phyloP scores from a whole-genome alignment of 331 rosid species.

The Erythrophleum ivorense region DNA sequence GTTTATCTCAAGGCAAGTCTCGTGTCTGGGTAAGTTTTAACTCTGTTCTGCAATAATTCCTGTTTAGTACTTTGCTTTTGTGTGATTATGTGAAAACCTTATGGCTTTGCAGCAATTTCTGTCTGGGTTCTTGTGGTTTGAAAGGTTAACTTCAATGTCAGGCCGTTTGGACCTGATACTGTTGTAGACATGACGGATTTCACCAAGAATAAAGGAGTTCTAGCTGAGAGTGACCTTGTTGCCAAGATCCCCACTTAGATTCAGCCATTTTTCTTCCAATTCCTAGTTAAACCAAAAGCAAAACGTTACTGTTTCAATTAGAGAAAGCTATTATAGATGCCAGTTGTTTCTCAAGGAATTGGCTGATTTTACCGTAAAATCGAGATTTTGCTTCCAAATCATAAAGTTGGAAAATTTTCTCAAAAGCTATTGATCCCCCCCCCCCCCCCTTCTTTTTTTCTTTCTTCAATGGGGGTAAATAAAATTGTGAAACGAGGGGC shows the following conservation, averaged over 20 bases:
- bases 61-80: neutral
- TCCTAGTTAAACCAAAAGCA: neutral
- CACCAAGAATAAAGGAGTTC: neutral
- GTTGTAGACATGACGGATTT: neutral
- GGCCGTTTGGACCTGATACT: neutral
- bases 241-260: neutral
- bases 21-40: slow-evolving; percentile 68
- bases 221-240: neutral
- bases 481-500: neutral
- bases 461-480: neutral
- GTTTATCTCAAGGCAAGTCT: slow-evolving; percentile 49
- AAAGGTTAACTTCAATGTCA: neutral
- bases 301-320: neutral
- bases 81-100: slow-evolving; percentile 12
- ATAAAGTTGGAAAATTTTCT: slow-evolving; percentile 12
- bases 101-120: neutral
- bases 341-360: neutral
- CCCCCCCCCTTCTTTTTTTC: too few species aligned
- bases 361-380: neutral
- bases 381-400: neutral
- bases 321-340: neutral
- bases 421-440: neutral
- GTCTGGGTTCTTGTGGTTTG: slow-evolving; percentile 22
- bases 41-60: neutral
- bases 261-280: neutral